Evolutionary conservation across 192 early-diverging fungal genomes (phyloP), one percentile per base, ranked within the genome.

Genomic region (Backusella sp.): DNA sequence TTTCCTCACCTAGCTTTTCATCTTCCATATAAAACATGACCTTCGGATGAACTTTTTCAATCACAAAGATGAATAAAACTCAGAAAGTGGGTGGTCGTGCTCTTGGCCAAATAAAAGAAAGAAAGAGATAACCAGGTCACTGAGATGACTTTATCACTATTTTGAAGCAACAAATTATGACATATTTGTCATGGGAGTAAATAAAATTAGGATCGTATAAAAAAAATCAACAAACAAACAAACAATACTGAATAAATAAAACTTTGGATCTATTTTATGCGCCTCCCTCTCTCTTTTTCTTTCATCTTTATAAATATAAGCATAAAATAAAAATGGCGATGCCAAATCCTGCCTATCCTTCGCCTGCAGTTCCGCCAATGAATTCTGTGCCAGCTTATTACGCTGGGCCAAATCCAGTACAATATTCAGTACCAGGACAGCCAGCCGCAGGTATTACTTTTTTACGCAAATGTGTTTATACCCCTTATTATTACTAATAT

Each of bases 181-280:
- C 56, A 62, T 28, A 39, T 3, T 62, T 28, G 23, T 62, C 56
- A 62, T 62, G 56, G 56, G 56, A 28, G 26, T 62, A 62, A 23
- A 62, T 28, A 62, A 62, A 8, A n/a, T n/a, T 49, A 49, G 46
- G 56, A 62, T 62, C 23, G 56, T 62, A 28, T 62, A 28, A 26
- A 26, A 59, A 59, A 62, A 53, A 53, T 21, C 53, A 56, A 62
- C 56, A 62, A 62, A 62, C 56, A 62, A 62, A 62, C 56, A 62
- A 62, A 62, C 56, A 28, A 62, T 3, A 32, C 9, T 23, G 53
- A 59, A 62, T 62, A 62, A 62, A 62, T 62, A 28, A 62, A 26
- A 62, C 2, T 15, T 62, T 28, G 26, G 23, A 28, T 62, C 56
- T 62, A 62, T 62, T 62, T 62, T 62, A 62, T 62, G 56, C 56